Percentiles rank a stretch among this genome's conserved stretches.
Conservation (phyloP, 805 yeast species). For the Ogataea parapolymorpha region DNA sequence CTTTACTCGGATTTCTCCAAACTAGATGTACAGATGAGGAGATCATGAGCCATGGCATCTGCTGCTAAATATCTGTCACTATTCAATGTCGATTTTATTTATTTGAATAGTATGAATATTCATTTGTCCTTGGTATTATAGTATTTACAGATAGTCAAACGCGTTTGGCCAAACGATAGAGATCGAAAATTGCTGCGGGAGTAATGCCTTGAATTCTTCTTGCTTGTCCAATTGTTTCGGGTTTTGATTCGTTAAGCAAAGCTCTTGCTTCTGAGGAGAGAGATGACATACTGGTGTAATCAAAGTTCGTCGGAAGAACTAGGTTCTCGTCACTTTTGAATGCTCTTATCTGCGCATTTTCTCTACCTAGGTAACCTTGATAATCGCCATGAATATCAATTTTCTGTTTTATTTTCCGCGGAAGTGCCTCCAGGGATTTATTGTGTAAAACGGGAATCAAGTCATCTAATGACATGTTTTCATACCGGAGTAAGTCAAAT, state of each 20-base stretch:
- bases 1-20: constrained; percentile 31
- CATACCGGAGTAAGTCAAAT: constrained; percentile 66
- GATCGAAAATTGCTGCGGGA: constrained; percentile 84
- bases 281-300: constrained; percentile 56
- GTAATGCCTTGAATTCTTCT: constrained; percentile 92
- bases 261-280: constrained; percentile 75
- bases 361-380: constrained; percentile 74
- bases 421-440: constrained; percentile 25
- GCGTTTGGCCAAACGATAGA: constrained; percentile 53
- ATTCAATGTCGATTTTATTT: constrained; percentile 2
- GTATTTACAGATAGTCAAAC: not conserved
- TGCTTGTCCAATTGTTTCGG: constrained; percentile 92
- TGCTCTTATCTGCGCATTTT: constrained; percentile 65
- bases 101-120: constrained; percentile 4
- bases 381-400: constrained; percentile 79
- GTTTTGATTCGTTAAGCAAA: constrained; percentile 69
- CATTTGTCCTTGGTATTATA: not conserved
- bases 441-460: constrained; percentile 37
- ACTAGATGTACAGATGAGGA: constrained; percentile 29
- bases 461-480: constrained; percentile 34
- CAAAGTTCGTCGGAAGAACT: constrained; percentile 62
- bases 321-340: constrained; percentile 81
- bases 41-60: not conserved
- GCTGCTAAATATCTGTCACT: too few relatives aligned
- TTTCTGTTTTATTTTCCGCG: constrained; percentile 51